Evolutionary conservation across 2,329 filamentous ascomycete species (phyloP).

Genomic region (Neofusicoccum cordaticola): DNA sequence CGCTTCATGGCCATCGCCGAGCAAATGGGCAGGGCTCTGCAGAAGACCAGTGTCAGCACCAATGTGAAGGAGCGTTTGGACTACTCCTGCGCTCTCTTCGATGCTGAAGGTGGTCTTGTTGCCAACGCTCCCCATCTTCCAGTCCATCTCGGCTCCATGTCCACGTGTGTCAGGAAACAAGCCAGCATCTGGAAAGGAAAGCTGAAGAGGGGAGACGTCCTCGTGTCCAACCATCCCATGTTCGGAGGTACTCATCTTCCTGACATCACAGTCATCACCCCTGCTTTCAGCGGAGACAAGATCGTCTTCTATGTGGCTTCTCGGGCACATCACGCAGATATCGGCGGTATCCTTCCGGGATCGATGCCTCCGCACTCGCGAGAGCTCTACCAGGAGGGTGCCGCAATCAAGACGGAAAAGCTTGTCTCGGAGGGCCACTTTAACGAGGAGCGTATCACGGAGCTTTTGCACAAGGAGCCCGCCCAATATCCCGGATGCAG

Average conservation of each 20-base stretch:
- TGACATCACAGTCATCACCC: constrained; percentile 78
- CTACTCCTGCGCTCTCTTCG: constrained; percentile 80
- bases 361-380: constrained; percentile 78
- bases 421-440: constrained; percentile 75
- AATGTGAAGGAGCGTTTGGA: constrained; percentile 82
- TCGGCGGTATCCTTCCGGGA: constrained; percentile 77
- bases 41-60: constrained; percentile 76
- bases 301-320: constrained; percentile 83
- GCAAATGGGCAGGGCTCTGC: constrained; percentile 75
- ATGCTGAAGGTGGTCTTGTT: constrained; percentile 70
- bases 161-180: constrained; percentile 76
- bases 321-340: constrained; percentile 78
- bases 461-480: constrained; percentile 70
- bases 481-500: constrained; percentile 72
- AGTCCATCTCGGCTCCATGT: constrained; percentile 80
- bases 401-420: constrained; percentile 58
- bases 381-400: constrained; percentile 57
- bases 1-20: constrained; percentile 84
- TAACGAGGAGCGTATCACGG: constrained; percentile 71
- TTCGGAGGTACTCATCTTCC: constrained; percentile 81
- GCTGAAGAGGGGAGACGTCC: constrained; percentile 73
- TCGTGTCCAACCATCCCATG: constrained; percentile 81
- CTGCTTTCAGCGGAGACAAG: constrained; percentile 70
- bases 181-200: constrained; percentile 77
- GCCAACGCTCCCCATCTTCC: constrained; percentile 79